Base-by-base conservation (phyloP, 768 basidiomycete species). In the Russula sp. region DNA sequence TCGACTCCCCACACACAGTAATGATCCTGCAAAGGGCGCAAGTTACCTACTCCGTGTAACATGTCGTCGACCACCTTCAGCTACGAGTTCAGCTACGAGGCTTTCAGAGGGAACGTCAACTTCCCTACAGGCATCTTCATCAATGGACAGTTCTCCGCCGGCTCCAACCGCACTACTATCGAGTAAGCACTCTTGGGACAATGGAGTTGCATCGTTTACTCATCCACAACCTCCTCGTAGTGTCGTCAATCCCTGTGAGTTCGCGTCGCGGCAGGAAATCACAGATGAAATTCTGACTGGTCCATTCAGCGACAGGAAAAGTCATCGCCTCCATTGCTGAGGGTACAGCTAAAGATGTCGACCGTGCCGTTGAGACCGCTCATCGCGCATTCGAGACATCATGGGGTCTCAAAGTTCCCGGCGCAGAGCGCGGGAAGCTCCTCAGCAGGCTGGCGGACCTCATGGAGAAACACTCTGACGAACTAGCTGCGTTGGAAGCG, bases 101-200 rank as follows among this genome's bases (percentile, higher is more conserved):
- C 75, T 63, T 88, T 74, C 82, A 87, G 82, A 72, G 85, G 84
- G 20, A 76, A 77, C 52, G 76, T 78, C n/a, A 76, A 76, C 9
- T 75, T 89, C 64, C 75, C 77, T 68, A 87, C 88, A 6, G 87
- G 89, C 39, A 70, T 91, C 61, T 91, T 85, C 77, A 89, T 93
- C 71, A 78, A 83, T 69, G 85, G 85, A 66, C 71, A 89, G 72
- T 92, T 82, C 69, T 75, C 82, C 16, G 82, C 84, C 39, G 83
- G 85, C 22, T 77, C 78, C 22, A 75, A 81, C 6, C 73, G 75
- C 3, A 80, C 76, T 18, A 82, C 80, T 18, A 86, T 91, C 70
- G 85, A 88, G 88, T 89, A 69, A 48, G 22, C 11, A 48, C 7
- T 6, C 44, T 27, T 27, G 27, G 27, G 27, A 27, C 27, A 27